Evolutionary conservation across 1,284 basidiomycete genomes (phyloP), one percentile per base, ranked within the genome.

Genomic region (Naganishia liquefaciens): DNA sequence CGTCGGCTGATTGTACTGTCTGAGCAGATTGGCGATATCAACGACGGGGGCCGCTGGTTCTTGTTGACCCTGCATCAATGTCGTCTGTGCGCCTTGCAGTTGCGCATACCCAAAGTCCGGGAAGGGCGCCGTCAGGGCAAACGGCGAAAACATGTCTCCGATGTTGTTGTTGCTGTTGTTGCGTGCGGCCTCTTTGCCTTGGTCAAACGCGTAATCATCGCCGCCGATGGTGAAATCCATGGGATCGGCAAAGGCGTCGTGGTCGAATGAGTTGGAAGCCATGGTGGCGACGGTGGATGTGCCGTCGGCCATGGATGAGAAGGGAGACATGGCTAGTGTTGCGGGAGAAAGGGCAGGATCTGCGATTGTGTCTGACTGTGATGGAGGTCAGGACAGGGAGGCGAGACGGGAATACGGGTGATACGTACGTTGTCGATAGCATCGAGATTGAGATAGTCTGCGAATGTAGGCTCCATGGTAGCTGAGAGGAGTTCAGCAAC

Each of bases 301-400:
- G n/a, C 46, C 44, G 37, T 47, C 46, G 21, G 55, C 55, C 43
- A 58, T 58, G 27, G 55, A 50, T 21, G 57, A 60, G 27, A 60
- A 60, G 21, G 57, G 57, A 7, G 57, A 60, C 57, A 60, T 60
- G 46, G 57, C 57, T 30, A 60, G 57, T 40, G 57, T 60, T 25
- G 46, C 57, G 21, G 57, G 57, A n/a, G 57, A 60, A 21, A 44
- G 17, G 1, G 51, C 30, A 13, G 44, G 55, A 15, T 58, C 55
- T 21, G 43, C 43, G n/a, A 30, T 27, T 13, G 43, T 43, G 37
- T 58, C 55, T 30, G 46, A 60, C 57, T 60, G 46, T 30, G 57
- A 21, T 7, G 33, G 21, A 13, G 33, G 39, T 27, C 15, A 46
- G 17, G 10, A 23, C 11, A n/a, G 15, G 46, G 30, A n/a, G 46